phyloP scores from a whole-genome alignment of 2,329 filamentous ascomycete genomes.

The Moelleriella libera region DNA sequence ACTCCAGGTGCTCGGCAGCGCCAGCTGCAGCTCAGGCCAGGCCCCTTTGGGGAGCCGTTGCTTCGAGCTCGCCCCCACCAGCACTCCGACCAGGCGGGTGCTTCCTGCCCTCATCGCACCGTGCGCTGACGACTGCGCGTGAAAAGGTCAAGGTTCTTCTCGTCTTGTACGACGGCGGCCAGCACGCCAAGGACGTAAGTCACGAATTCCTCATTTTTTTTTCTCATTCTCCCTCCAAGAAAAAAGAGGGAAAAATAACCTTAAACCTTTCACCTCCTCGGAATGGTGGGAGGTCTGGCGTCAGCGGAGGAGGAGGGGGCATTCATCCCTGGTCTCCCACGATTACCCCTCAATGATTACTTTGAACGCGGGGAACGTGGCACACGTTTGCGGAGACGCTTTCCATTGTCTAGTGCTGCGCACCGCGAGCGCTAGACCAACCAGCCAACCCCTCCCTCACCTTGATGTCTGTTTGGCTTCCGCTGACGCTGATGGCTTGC shows the following conservation, averaged over 20 bases:
- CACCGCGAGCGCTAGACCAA: too few relatives aligned
- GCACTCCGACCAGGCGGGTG: slow-evolving; percentile 22
- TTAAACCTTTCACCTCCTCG: background rate
- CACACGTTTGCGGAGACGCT: too few relatives aligned
- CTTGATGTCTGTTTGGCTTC: too few relatives aligned
- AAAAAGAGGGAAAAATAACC: too few relatives aligned
- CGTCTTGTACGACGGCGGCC: slow-evolving; percentile 81
- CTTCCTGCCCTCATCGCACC: slow-evolving; percentile 25
- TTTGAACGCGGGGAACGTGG: too few relatives aligned
- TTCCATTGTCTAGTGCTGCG: too few relatives aligned
- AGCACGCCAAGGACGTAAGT: slow-evolving; percentile 74
- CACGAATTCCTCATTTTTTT: background rate
- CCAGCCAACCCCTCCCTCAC: too few relatives aligned
- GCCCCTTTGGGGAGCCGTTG: slow-evolving; percentile 2
- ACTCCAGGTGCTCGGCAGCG: slow-evolving; percentile 7
- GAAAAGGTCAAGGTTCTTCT: slow-evolving; percentile 84
- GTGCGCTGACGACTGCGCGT: slow-evolving; percentile 36
- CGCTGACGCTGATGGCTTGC: background rate
- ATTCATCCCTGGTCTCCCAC: too few relatives aligned
- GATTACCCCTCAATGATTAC: too few relatives aligned
- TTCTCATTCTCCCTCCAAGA: background rate
- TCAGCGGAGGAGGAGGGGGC: too few relatives aligned
- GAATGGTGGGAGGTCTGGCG: too few relatives aligned
- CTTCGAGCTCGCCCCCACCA: slow-evolving; percentile 5
- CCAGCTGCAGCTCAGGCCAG: slow-evolving; percentile 6